Base-by-base conservation (phyloP, 1,284 basidiomycete genomes). In the Puccinia horiana region DNA sequence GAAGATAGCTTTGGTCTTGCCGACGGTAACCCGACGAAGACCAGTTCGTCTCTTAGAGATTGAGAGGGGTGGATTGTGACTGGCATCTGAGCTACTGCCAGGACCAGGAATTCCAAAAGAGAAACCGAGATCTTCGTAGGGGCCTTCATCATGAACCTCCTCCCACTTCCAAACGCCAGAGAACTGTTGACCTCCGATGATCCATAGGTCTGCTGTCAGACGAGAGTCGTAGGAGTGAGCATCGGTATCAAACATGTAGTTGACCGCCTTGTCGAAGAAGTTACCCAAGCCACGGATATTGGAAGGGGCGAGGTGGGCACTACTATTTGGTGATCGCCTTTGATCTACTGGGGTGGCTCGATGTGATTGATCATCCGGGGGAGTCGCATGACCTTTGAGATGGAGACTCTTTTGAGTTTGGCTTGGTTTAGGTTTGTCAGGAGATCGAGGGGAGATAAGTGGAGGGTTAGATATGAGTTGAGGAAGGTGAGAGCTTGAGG, bases 321-420 rank as follows among this genome's bases (percentile, higher is more conserved):
- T 18, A 52, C 40, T 58, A 23, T 49, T 69, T 23, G 76, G 63
- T 47, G 76, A 78, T 9, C 65, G 77, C 35, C 56, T 78, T 67
- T 35, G 84, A 14, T 85, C 86, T 35, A 37, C 58, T 54, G 67
- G 35, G 40, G 86, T 79, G 58, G 84, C 86, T 83, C 85, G 85
- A 47, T 70, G 88, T 76, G 88, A 84, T 84, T 87, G 84, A 83
- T 87, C 9, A 86, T 90, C 83, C 92, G 92, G 84, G 91, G 93
- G 4, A 92, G 92, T 12, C 90, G 90, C 85, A 95, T 93, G 83
- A 90, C 90, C 8, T 94, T 91, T 42, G 94, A 94, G 67, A 95
- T 89, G 9, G 95, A 92, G 90, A 0, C 87, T 87, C 87, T 96
- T 77, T 16, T 86, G 83, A 20, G 86, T 82, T 9, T 85, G 76